Percentiles rank a stretch among this genome's conserved stretches.
Conservation (phyloP, 2,329 filamentous ascomycete species). For the Phyllosticta citrichinensis region DNA sequence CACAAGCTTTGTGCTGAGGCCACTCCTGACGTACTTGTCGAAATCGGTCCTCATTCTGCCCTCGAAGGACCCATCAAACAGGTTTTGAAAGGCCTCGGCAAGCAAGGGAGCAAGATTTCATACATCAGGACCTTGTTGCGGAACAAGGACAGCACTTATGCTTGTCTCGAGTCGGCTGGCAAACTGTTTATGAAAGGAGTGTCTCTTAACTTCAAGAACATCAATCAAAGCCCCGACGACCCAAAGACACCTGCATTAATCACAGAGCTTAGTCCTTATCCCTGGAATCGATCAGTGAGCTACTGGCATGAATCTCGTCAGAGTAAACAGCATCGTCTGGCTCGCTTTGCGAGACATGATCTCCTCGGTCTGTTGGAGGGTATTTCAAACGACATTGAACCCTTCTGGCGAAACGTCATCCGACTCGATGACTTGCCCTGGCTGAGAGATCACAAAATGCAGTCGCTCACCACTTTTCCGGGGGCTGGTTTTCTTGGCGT, state of each 20-base stretch:
- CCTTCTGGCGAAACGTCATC: constrained; percentile 15
- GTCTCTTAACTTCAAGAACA: constrained; percentile 15
- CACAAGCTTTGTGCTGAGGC: constrained; percentile 7
- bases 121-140: constrained; percentile 5
- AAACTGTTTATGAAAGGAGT: constrained; percentile 13
- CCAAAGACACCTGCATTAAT: constrained; percentile 11
- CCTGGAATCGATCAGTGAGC: constrained; percentile 17
- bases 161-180: constrained; percentile 14
- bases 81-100: constrained; percentile 1
- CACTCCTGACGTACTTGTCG: constrained; percentile 12
- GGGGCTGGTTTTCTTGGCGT: constrained; percentile 22
- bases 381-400: constrained; percentile 13
- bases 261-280: constrained; percentile 17
- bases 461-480: constrained; percentile 21
- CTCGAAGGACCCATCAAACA: constrained; percentile 16
- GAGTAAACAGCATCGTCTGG: constrained; percentile 4
- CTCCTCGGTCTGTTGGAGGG: constrained; percentile 20
- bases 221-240: constrained; percentile 16
- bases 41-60: constrained; percentile 23
- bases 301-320: constrained; percentile 14
- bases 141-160: not conserved
- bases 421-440: constrained; percentile 18
- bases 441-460: constrained; percentile 17
- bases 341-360: constrained; percentile 13
- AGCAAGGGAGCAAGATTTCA: constrained; percentile 2